Conservation (phyloP, 1,284 basidiomycete species). For the Pseudozyma sp. region DNA sequence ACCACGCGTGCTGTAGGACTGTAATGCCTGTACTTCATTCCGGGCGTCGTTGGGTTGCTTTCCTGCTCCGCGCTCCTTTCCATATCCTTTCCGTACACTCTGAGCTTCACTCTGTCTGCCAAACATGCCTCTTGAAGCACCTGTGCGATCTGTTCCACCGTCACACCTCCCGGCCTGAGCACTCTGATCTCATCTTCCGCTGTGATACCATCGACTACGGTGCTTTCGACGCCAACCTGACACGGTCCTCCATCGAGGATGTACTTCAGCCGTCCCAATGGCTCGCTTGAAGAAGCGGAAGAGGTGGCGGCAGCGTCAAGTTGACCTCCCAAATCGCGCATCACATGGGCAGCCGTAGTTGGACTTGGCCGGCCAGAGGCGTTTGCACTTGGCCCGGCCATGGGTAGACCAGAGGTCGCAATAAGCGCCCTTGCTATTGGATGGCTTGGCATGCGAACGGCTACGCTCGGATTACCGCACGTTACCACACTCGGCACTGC, state of each 20-base stretch:
- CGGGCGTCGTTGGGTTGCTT: conserved; percentile 85
- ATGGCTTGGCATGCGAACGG: conserved; percentile 93
- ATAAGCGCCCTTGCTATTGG: conserved; percentile 92
- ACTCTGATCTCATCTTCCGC: conserved; percentile 78
- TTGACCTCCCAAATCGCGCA: conserved; percentile 76
- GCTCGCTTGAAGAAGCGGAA: not conserved
- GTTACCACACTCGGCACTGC: conserved; percentile 71
- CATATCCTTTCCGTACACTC: conserved; percentile 66
- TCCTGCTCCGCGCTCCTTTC: conserved; percentile 51
- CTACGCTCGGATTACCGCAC: conserved; percentile 84
- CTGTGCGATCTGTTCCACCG: conserved; percentile 78
- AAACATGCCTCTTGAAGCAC: conserved; percentile 35
- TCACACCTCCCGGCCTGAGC: conserved; percentile 90
- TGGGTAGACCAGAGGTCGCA: conserved; percentile 78
- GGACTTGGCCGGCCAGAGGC: conserved; percentile 93
- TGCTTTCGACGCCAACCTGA: conserved; percentile 91
- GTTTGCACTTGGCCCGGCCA: conserved; percentile 96
- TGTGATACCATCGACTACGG: conserved; percentile 83
- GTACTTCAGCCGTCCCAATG: conserved; percentile 73
- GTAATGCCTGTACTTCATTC: conserved; percentile 99
- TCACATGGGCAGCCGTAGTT: conserved; percentile 88
- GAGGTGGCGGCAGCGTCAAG: conserved; percentile 72
- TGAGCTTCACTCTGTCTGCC: conserved; percentile 25
- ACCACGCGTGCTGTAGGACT: conserved; percentile 75
- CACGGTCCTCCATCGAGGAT: conserved; percentile 95